phyloP scores from a whole-genome alignment of 1,284 basidiomycete species.

The Sutorius eximius region DNA sequence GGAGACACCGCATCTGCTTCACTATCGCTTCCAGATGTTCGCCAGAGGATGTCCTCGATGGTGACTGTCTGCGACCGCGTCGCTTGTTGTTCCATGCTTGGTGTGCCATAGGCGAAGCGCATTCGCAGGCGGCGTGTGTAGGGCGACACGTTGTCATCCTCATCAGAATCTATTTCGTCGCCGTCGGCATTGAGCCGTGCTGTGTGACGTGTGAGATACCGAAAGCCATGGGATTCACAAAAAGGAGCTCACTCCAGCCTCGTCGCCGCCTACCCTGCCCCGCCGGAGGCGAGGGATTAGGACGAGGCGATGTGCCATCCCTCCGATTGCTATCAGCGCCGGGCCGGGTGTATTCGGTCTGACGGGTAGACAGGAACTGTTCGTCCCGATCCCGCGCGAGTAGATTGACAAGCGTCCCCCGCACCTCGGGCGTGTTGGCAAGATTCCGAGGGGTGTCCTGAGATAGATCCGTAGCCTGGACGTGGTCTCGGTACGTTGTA shows the following conservation, averaged over 20 bases:
- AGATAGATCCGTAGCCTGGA: slow-evolving; percentile 5
- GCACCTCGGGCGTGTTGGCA: slow-evolving; percentile 27
- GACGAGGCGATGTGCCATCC: slow-evolving; percentile 8
- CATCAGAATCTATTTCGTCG: slow-evolving; percentile 54
- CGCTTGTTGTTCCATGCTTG: slow-evolving; percentile 15
- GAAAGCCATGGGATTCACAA: neutral
- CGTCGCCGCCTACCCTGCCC: slow-evolving; percentile 39
- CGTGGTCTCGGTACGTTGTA: slow-evolving; percentile 16
- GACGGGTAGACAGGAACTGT: slow-evolving; percentile 20
- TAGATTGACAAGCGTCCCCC: slow-evolving; percentile 25
- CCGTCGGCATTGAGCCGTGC: slow-evolving; percentile 58
- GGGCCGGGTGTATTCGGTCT: slow-evolving; percentile 14
- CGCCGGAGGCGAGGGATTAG: slow-evolving; percentile 9
- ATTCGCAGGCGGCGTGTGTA: slow-evolving; percentile 29
- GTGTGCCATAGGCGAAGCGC: slow-evolving; percentile 27
- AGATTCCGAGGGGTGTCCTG: slow-evolving; percentile 24
- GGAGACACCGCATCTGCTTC: slow-evolving; percentile 25
- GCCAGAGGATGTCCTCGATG: slow-evolving; percentile 33
- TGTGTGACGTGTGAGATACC: slow-evolving; percentile 25
- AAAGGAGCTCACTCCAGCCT: slow-evolving; percentile 50
- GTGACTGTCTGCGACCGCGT: slow-evolving; percentile 24
- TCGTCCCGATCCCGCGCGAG: slow-evolving; percentile 23
- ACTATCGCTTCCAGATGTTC: slow-evolving; percentile 31
- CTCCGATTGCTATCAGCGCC: slow-evolving; percentile 11
- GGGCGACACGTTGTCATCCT: slow-evolving; percentile 25